Conservation (phyloP, 768 basidiomycete genomes). For the Boletus rubescentipes region DNA sequence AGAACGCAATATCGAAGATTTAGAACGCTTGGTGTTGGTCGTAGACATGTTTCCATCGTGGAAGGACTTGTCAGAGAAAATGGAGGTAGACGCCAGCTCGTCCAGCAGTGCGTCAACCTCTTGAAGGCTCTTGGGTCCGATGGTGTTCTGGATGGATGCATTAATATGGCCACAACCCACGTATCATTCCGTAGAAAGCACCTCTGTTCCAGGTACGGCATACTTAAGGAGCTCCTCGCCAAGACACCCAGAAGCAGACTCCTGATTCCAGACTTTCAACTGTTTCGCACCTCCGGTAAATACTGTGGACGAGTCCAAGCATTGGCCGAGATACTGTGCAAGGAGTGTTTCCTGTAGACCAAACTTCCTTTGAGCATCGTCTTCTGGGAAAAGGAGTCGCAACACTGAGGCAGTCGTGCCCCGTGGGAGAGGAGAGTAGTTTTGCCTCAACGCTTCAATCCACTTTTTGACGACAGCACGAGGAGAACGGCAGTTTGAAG, state of each 20-base stretch:
- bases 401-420: constrained; percentile 63
- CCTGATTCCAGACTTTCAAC: constrained; percentile 41
- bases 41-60: constrained; percentile 31
- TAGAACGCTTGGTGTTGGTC: constrained; percentile 33
- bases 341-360: constrained; percentile 69
- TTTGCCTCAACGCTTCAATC: constrained; percentile 40
- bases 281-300: constrained; percentile 23
- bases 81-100: constrained; percentile 68
- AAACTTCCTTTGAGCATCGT: constrained; percentile 69
- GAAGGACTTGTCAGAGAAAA: constrained; percentile 55
- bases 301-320: constrained; percentile 40
- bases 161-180: constrained; percentile 5
- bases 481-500: constrained; percentile 32
- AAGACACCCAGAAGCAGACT: constrained; percentile 60
- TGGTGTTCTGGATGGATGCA: constrained; percentile 10
- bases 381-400: constrained; percentile 81
- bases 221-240: constrained; percentile 61
- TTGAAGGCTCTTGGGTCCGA: constrained; percentile 35
- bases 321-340: constrained; percentile 48
- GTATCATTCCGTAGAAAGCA: constrained; percentile 14
- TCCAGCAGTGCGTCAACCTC: constrained; percentile 69
- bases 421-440: constrained; percentile 47
- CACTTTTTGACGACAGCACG: constrained; percentile 44
- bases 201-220: constrained; percentile 35
- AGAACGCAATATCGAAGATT: constrained; percentile 43